Evolutionary conservation across 2,329 filamentous ascomycete genomes (phyloP), one percentile per base, ranked within the genome.

Genomic region (Venturia pyrina): DNA sequence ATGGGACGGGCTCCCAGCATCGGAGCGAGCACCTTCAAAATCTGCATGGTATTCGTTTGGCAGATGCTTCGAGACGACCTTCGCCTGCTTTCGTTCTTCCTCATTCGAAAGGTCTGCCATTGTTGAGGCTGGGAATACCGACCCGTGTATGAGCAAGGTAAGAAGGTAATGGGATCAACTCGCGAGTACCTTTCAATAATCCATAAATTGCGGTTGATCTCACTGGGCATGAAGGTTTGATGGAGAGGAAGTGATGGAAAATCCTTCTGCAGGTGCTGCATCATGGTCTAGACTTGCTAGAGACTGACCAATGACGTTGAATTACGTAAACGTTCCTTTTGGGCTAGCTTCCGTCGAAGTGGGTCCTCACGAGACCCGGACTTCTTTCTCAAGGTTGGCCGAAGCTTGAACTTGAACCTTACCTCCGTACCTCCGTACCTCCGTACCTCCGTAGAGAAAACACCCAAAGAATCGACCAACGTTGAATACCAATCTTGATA

Each of bases 51-150:
- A 66, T 8, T 43, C 64, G 7, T 28, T n/a, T 8, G 37, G 56
- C 15, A 66, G 43, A 44, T 66, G 64, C n/a, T 63, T 24, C 13
- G 53, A 57, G 24, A 66, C 59, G 37, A 66, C 60, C 24, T 62
- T 32, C 32, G 53, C 53, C 53, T 59, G 53, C 53, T 59, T 32
- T 21, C 28, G 28, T 10, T 59, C 28, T 24, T 37, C 53, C 8
- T 37, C 53, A 19, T 15, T 32, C 7, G 53, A 10, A 1, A 28
- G 7, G 17, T 59, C 53, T n/a, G 53, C 37, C 53, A 59, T 59
- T 37, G 53, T 59, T 21, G 19, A 37, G 53, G 37, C 37, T 11
- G 37, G 37, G 7, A 40, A 40, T 40, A 40, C 11, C 7, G 37
- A 40, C 37, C 37, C 11, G 37, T 40, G 37, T 40, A 40, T 11